Conservation (phyloP, 805 yeast species). For the Wickerhamomyces queroliae region DNA sequence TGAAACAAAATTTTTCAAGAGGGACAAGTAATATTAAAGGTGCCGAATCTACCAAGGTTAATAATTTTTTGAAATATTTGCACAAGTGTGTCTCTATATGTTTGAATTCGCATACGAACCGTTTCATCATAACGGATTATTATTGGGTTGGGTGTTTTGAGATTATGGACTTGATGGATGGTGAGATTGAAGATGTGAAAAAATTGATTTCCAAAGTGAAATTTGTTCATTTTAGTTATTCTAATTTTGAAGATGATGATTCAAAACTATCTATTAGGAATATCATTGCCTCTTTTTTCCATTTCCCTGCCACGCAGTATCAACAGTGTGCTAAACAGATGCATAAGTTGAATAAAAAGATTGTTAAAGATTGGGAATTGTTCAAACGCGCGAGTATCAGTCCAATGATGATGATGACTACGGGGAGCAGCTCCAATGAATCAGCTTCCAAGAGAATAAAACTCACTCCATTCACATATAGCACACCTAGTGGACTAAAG, state of each 20-base stretch:
- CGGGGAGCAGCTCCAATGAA: background rate
- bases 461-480: constrained; percentile 11
- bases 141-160: constrained; percentile 22
- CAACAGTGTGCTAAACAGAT: constrained; percentile 2
- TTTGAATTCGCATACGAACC: constrained; percentile 18
- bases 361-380: constrained; percentile 17
- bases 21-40: constrained; percentile 10
- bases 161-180: constrained; percentile 19
- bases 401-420: background rate
- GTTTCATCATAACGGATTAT: constrained; percentile 21
- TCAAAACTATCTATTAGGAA: constrained; percentile 19
- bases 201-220: constrained; percentile 19
- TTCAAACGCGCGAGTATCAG: constrained; percentile 7
- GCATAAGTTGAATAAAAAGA: constrained; percentile 9
- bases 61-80: constrained; percentile 20
- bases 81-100: constrained; percentile 22
- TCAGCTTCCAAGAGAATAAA: constrained; percentile 6
- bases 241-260: constrained; percentile 14
- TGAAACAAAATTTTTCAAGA: constrained; percentile 8
- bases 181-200: constrained; percentile 19
- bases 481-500: constrained; percentile 13
- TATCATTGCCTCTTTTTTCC: constrained; percentile 17
- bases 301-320: constrained; percentile 8
- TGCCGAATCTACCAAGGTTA: constrained; percentile 16
- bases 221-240: constrained; percentile 18